Base-by-base conservation (phyloP, 2,329 filamentous ascomycete genomes). In the Coniosporium tulheliwenetii region DNA sequence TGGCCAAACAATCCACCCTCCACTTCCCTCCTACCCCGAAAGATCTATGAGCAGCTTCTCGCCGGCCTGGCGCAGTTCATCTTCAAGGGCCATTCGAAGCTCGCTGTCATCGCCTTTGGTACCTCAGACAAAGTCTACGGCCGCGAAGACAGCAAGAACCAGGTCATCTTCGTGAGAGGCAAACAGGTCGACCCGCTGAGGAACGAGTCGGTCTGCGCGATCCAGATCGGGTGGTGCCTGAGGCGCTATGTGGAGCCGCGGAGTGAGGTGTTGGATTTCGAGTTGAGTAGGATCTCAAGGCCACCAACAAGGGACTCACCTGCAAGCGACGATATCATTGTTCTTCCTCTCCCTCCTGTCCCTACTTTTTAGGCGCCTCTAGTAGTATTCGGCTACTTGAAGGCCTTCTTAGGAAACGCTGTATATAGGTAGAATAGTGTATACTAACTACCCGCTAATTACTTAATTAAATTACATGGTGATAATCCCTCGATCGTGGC, bases 91-190 rank as follows among this genome's bases (percentile, higher is more conserved):
- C 32, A 8, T n/a, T 8, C 32, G 12, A 60, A 58, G 42, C 56
- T 68, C 30, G 59, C 56, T n/a, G 53, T 67, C 35, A 58, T 67
- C 32, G 64, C 64, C 2, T 68, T 66, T 45, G 65, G 64, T 12
- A 57, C 60, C 9, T 64, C 62, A 1, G 63, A 67, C 44, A 63
- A 62, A 38, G 60, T 66, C 10, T 66, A 66, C 48, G 64, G 65
- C 41, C 62, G 64, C 13, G 61, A 66, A 48, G 65, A 68, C 43
- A 60, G 55, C 39, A 55, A 58, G 43, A 66, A 65, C 43, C 63
- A 66, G 44, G 57, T 66, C 43, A 60, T 67, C 39, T 69, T 62
- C 46, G 57, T 66, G 26, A 63, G 64, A 41, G 64, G 63, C 7
- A 59, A 56, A 5, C 59, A 61, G 36, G 45, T 57, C 1, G 60